Base-by-base conservation (phyloP, 495 filamentous ascomycete species). In the Beverwykella pulmonaria region DNA sequence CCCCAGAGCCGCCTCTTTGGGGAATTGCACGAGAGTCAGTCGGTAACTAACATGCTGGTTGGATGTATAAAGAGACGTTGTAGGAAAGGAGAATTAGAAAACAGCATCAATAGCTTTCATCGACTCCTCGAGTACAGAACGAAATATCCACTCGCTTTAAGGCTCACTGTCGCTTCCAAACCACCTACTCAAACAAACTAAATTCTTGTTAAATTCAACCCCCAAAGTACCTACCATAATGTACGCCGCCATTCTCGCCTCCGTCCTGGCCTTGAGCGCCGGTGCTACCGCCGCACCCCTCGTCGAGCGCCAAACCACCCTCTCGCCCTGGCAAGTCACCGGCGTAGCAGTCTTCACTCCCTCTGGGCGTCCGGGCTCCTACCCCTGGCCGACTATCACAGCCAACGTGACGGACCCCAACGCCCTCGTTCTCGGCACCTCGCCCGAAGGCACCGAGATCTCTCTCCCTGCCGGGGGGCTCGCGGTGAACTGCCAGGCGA, bases 271-370 rank as follows among this genome's bases (percentile, higher is more conserved):
- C 46, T 10, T 32, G 14, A 30, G 44, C 30, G 17, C 41, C 52
- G 22, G 32, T 17, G 34, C 34, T 12, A 25, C 57, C 59, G 46
- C 59, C 15, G 29, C 41, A 1, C 59, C 59, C 4, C 25, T 65
- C 32, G 25, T 27, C 20, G 9, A 26, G 19, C 30, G 54, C 34
- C n/a, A 57, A 41, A 23, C 41, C 44, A 32, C 22, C 17, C 65
- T 68, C 20, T n/a, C 54, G 19, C 65, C 65, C 7, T 68, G 65
- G 65, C 65, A 68, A 44, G 17, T 68, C 53, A 41, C 50, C n/a
- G 14, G 23, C 9, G 12, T 63, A 6, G 15, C 17, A 5, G 1
- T 15, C 44, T 63, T 63, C 47, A 29, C 52, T 20, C 59, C 59
- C 6, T 63, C 59, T 2, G 59, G 65, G 14, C 65, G 65, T 20